Evolutionary conservation across 306 rosid genomes (phyloP), one percentile per base, ranked within the genome.

Genomic region (cucumber (Cucumis sativus)): DNA sequence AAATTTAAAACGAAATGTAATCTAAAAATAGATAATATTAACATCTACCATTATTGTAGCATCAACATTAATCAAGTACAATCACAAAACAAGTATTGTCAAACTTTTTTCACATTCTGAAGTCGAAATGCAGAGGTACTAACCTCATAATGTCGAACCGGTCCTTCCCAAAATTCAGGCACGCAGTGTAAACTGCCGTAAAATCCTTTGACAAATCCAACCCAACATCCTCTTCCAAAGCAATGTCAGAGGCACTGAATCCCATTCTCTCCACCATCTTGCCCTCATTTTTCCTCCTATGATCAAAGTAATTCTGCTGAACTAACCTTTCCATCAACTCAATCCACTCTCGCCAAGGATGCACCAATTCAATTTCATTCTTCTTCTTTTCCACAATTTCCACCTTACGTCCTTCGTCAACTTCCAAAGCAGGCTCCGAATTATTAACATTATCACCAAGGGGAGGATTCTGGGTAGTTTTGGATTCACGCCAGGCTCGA

Each of bases 321-420:
- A 95, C 97, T 84, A 95, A 80, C 78, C 89, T 92, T 87, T 92
- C 96, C 92, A 95, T 89, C 82, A 95, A 75, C 39, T 92, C 97
- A 20, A 95, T 85, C 99, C 99, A 95, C 86, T 95, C 97, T 63
- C 97, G 96, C 99, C 99, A 95, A 2, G 97, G 97, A 52, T 95
- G 99, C 74, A 89, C 90, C 82, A 95, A 52, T 83, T 92, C 97
- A 81, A 88, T 88, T 79, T 74, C 88, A 12, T 76, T 84, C 51
- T 43, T 71, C 69, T 55, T 66, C 78, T 43, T 77, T 76, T 68
- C 37, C 37, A 23, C 41, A 60, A 58, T 82, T 62, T 69, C 77
- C 15, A 49, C 7, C 43, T 21, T 51, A 40, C 79, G 78, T 10
- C 47, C 12, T 75, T 49, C 82, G 30, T 69, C 60, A 58, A 7